Evolutionary conservation across 495 filamentous ascomycete species (phyloP), one percentile per base, ranked within the genome.

Genomic region (Lentithecium fluviatile): DNA sequence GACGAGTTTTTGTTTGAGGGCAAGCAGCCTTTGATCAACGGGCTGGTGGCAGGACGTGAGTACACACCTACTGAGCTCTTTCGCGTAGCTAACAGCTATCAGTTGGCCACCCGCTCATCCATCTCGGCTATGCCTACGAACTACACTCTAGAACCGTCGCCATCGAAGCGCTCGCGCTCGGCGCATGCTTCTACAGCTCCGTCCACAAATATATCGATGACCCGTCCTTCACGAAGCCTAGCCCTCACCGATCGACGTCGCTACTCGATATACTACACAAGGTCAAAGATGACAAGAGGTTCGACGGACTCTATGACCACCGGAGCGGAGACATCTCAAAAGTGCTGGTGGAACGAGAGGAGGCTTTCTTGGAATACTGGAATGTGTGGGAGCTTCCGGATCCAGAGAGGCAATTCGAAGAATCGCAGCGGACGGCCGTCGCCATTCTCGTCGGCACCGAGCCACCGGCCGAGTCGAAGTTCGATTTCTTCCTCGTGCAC

Each of bases 81-180:
- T 2, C 2, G 4, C 25, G 7, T 45, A 52, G 43, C 56, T 62
- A 63, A 65, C 48, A n/a, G 13, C 5, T 6, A 55, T 36, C 23
- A 57, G 89, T 96, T 57, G 92, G 85, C 34, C 89, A 96, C 68
- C 88, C 92, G 1, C 75, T 96, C 26, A 94, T 96, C 50, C 92
- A 97, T 62, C 80, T 96, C 0, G 90, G 85, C 40, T 96, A 94
- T 69, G 92, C 89, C 10, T 92, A 86, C 67, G 90, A 96, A 73
- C 77, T 95, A 62, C 79, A 84, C 59, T 92, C 77, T 55, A 83
- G 86, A 29, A 90, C 91, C 67, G 69, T 95, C 17, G 91, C 83
- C 48, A 92, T 93, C 75, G 92, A 97, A 77, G 87, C 90, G 5
- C 80, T 97, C 1, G 82, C 80, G 0, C 77, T 93, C 40, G 74